Evolutionary conservation across 768 basidiomycete species (phyloP).

Genomic region (Calocybe cyanea): DNA sequence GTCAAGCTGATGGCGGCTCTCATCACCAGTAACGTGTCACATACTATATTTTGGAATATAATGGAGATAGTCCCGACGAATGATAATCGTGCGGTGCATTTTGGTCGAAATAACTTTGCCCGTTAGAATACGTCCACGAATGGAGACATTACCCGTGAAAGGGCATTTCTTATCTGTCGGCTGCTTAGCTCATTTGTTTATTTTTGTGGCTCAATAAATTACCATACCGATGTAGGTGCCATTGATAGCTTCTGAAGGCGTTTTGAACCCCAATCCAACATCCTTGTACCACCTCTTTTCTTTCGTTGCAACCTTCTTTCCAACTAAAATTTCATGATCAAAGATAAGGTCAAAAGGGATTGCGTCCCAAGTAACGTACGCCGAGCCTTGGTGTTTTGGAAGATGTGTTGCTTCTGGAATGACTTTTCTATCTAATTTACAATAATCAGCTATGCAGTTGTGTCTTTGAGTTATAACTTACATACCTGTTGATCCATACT

Average conservation of each 20-base stretch:
- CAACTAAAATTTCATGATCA: conserved; percentile 41
- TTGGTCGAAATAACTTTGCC: conserved; percentile 98
- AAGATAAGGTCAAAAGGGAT: background rate
- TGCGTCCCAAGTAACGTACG: conserved; percentile 55
- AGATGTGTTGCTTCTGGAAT: conserved; percentile 96
- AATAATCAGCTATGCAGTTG: background rate
- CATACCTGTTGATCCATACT: conserved; percentile 64
- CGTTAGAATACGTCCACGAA: conserved; percentile 97
- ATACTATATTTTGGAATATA: conserved; percentile 98
- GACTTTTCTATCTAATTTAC: conserved; percentile 84
- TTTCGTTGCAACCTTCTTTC: conserved; percentile 91
- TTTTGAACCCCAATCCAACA: conserved; percentile 96
- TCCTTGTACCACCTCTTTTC: conserved; percentile 99
- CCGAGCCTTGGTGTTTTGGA: conserved; percentile 94
- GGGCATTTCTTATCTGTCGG: conserved; percentile 97
- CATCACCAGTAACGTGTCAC: conserved; percentile 24
- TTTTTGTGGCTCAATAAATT: background rate
- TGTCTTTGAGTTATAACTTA: conserved; percentile 5
- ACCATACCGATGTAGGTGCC: conserved; percentile 93
- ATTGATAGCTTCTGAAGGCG: conserved; percentile 90
- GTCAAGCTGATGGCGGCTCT: conserved; percentile 7
- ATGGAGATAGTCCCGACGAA: conserved; percentile 92
- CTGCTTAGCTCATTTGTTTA: conserved; percentile 6
- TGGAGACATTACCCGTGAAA: conserved; percentile 94
- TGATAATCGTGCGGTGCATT: conserved; percentile 98